Conservation (phyloP, 331 rosid genomes). For the Malus hybrid region DNA sequence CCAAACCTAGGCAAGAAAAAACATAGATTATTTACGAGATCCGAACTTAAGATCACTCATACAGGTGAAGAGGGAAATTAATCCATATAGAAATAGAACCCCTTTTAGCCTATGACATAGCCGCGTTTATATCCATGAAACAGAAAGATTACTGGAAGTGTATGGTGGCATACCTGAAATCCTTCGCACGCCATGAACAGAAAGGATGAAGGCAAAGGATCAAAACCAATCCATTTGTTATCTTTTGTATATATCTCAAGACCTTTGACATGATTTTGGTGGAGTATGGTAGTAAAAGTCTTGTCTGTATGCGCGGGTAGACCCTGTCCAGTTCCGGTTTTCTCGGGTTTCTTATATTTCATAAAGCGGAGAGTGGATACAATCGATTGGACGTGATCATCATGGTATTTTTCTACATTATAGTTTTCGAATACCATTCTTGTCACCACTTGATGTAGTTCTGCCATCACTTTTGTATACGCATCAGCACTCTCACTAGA, state of each 20-base stretch:
- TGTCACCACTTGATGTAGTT: slow-evolving; percentile 7
- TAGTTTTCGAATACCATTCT: slow-evolving; percentile 25
- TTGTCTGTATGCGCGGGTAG: slow-evolving; percentile 7
- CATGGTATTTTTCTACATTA: neutral
- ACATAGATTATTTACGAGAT: too few relatives aligned
- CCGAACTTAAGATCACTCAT: too few relatives aligned
- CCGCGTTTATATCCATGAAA: too few relatives aligned
- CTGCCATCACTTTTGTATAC: neutral
- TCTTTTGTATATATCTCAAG: slow-evolving; percentile 3
- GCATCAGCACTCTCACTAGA: neutral
- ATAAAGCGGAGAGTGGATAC: neutral
- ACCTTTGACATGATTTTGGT: slow-evolving; percentile 9
- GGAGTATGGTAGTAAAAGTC: slow-evolving; percentile 5
- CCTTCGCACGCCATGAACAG: slow-evolving; percentile 14
- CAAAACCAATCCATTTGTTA: neutral
- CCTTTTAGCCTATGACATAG: too few relatives aligned
- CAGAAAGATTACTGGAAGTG: neutral
- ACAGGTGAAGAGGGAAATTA: too few relatives aligned
- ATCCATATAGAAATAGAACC: too few relatives aligned
- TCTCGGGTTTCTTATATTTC: slow-evolving; percentile 3
- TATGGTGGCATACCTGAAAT: slow-evolving; percentile 2
- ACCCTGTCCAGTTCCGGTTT: neutral
- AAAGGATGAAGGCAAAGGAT: slow-evolving; percentile 4
- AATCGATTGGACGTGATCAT: neutral
- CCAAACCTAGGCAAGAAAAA: neutral